A percentile compares a stretch with the other conserved stretches of the same genome.
Evolutionary conservation across 2,329 filamentous ascomycete genomes (phyloP).

Genomic region (Scytalidium lignicola): DNA sequence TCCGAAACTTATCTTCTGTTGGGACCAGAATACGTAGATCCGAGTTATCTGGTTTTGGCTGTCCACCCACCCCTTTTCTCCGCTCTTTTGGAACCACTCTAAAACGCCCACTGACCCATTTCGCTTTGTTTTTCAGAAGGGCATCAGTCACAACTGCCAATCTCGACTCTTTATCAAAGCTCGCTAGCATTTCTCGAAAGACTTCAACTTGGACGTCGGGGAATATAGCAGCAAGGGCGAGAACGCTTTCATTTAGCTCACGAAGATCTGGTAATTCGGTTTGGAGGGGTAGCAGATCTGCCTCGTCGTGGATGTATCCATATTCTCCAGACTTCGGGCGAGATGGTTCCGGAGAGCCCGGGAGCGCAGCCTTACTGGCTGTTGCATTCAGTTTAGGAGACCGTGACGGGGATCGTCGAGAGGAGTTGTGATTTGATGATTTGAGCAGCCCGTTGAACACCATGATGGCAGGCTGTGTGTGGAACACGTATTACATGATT

Average conservation of each 20-base stretch:
- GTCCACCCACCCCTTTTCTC: conserved; percentile 27
- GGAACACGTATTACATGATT: conserved; percentile 19
- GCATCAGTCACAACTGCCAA: conserved; percentile 73
- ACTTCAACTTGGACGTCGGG: conserved; percentile 78
- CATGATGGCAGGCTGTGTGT: conserved; percentile 35
- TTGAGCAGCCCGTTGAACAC: conserved; percentile 44
- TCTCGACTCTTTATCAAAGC: conserved; percentile 70
- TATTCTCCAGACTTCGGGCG: conserved; percentile 5
- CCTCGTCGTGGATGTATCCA: conserved; percentile 50
- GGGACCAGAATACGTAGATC: conserved; percentile 36
- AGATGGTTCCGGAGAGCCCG: conserved; percentile 20
- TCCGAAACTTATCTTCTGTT: conserved; percentile 62
- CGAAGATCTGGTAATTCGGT: conserved; percentile 56
- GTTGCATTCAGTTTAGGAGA: conserved; percentile 17
- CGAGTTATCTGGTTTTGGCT: conserved; percentile 9
- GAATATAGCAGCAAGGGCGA: conserved; percentile 66
- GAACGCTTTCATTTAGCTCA: conserved; percentile 65
- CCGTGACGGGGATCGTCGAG: conserved; percentile 18
- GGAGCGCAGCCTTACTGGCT: conserved; percentile 27
- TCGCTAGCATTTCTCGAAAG: conserved; percentile 73
- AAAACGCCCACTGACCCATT: conserved; percentile 67
- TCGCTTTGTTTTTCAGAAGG: conserved; percentile 65
- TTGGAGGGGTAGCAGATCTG: conserved; percentile 43
- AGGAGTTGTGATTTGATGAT: conserved; percentile 32
- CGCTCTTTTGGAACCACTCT: conserved; percentile 34